A percentile compares a stretch with the other conserved stretches of the same genome.
Conservation (phyloP, 2,329 filamentous ascomycete genomes). For the Epichloe gansuensis region DNA sequence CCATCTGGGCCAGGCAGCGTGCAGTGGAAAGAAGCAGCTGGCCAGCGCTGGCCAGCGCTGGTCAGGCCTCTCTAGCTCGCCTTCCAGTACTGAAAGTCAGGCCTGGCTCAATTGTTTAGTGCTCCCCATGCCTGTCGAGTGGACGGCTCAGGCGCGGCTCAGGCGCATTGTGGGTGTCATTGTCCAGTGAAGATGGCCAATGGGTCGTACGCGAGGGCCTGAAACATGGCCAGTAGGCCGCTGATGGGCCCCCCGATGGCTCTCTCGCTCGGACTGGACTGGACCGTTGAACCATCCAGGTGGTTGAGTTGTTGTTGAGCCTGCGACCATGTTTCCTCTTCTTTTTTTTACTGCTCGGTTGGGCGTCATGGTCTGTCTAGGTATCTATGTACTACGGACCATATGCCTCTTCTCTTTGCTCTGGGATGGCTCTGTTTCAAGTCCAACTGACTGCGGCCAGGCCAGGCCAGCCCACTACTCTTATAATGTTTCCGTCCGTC, state of each 20-base stretch:
- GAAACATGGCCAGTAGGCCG: neutral
- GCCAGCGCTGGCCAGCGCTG: neutral
- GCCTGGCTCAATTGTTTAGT: too few relatives aligned
- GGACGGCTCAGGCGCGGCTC: neutral
- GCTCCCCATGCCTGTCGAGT: neutral
- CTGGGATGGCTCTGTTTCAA: too few relatives aligned
- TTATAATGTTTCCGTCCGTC: too few relatives aligned
- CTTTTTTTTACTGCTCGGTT: too few relatives aligned
- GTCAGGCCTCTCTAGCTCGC: neutral
- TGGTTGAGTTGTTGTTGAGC: too few relatives aligned
- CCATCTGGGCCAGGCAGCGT: neutral
- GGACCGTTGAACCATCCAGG: too few relatives aligned
- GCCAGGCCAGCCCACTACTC: too few relatives aligned
- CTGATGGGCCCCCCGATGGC: neutral
- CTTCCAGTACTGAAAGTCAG: too few relatives aligned
- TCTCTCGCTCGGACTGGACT: neutral
- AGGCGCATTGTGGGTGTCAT: neutral
- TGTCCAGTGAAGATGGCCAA: neutral
- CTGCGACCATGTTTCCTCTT: too few relatives aligned
- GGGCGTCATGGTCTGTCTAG: too few relatives aligned
- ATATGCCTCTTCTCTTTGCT: neutral
- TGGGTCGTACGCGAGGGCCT: neutral
- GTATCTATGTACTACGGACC: too few relatives aligned
- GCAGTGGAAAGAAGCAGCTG: neutral
- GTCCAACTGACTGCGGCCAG: too few relatives aligned